These are phyloP conservation scores for Aspergillus candidus DNA, from an alignment of 2,329 filamentous ascomycete species.

Conservation along the genomic window DNA sequence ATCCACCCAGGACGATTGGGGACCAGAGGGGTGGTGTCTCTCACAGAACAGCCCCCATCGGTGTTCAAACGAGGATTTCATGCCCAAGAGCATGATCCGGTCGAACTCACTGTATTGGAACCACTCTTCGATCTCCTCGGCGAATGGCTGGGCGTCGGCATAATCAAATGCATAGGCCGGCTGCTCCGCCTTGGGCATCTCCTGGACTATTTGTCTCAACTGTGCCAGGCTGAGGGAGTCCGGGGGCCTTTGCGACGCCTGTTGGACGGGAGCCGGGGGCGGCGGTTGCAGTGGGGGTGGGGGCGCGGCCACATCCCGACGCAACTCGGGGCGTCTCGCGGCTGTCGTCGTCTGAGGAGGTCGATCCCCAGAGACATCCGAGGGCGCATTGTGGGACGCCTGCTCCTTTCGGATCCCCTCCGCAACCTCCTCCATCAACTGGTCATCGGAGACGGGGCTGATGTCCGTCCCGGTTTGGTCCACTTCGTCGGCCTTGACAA, in stretches of 20 bases:
- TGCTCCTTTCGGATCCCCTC: constrained; percentile 34
- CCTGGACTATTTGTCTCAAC: constrained; percentile 65
- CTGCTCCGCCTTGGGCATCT: constrained; percentile 64
- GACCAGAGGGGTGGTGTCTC: constrained; percentile 25
- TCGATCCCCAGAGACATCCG: constrained; percentile 7
- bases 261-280: constrained; percentile 41
- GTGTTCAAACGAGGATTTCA: constrained; percentile 69
- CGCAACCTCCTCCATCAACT: constrained; percentile 37
- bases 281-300: constrained; percentile 43
- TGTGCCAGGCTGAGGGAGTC: constrained; percentile 73
- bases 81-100: constrained; percentile 68
- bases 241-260: constrained; percentile 35
- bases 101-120: constrained; percentile 89
- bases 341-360: constrained; percentile 13
- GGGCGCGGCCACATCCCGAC: constrained; percentile 32
- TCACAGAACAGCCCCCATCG: constrained; percentile 59
- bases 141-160: constrained; percentile 64
- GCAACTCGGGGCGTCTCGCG: constrained; percentile 30
- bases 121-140: constrained; percentile 95
- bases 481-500: constrained; percentile 46
- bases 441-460: constrained; percentile 38
- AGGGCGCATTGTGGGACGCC: constrained; percentile 13
- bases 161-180: constrained; percentile 82
- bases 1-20: constrained; percentile 59
- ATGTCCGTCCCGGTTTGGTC: constrained; percentile 45